Evolutionary conservation across 2,329 filamentous ascomycete species (phyloP).

Genomic region (Botrytis elliptica): DNA sequence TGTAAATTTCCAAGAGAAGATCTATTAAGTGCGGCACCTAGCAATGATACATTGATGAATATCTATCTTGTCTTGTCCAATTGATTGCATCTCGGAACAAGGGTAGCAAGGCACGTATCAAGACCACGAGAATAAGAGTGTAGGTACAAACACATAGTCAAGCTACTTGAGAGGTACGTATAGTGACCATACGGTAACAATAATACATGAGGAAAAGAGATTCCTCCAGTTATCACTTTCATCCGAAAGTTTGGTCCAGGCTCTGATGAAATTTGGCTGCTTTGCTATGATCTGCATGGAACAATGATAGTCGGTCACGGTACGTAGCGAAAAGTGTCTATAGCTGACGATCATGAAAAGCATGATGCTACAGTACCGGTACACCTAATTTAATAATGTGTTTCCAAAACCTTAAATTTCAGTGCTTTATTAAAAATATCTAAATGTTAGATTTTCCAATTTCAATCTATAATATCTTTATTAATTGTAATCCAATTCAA

Average conservation of each 20-base stretch:
- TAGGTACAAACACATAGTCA: background rate
- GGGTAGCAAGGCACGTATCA: background rate
- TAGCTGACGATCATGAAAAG: constrained; percentile 29
- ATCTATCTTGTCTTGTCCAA: background rate
- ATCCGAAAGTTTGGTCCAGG: constrained; percentile 31
- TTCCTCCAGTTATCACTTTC: constrained; percentile 4
- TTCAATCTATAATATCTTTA: too few species aligned
- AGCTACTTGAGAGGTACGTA: background rate
- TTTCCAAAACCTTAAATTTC: too few species aligned
- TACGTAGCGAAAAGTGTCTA: constrained; percentile 28
- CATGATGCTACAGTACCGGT: constrained; percentile 13
- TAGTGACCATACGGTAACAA: too few species aligned
- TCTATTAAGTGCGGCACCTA: background rate
- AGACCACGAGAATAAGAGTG: background rate
- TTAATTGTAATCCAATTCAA: too few species aligned
- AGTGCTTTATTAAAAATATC: too few species aligned
- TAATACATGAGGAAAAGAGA: background rate
- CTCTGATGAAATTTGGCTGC: background rate
- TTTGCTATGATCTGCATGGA: constrained; percentile 13
- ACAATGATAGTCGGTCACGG: background rate
- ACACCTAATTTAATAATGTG: too few species aligned
- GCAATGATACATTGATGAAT: background rate
- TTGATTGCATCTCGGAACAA: background rate
- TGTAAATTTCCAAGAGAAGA: background rate
- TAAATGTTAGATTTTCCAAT: too few species aligned